Base-by-base conservation (phyloP, 805 yeast genomes). In the Hanseniaspora jakobsenii region DNA sequence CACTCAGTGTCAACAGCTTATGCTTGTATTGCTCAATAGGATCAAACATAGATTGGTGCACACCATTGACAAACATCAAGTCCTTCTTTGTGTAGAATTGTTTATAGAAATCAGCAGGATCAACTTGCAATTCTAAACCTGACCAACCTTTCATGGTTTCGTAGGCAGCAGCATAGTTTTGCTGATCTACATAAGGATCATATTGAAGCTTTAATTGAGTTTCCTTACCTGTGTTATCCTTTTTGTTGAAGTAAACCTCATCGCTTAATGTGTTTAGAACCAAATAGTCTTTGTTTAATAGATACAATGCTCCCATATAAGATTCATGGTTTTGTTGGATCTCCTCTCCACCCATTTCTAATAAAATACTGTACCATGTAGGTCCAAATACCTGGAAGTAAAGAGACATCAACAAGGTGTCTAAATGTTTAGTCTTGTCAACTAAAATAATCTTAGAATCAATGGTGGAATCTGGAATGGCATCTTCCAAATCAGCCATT, bases 281-380 rank as follows among this genome's bases (percentile, higher is more conserved):
- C 55, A 62, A 66, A 58, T 65, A 71, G 2, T 69, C 66, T 36
- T 64, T 60, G 0, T 56, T 50, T 54, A 71, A 53, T 0, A 62
- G 77, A 38, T 68, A 66, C 2, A 80, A 75, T 0, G 80, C 80
- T 3, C 75, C 70, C 30, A 72, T 69, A 51, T 75, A 75, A 0
- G 82, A 74, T 52, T 77, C 81, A 51, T 76, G 76, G 52, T 77
- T 81, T 31, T 81, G 80, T 58, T 75, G 76, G 6, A 81, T 81
- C 1, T 78, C 36, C 2, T 32, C 77, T 19, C 73, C 66, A 3
- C 79, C 79, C 54, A 77, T 81, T 0, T 79, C 69, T 51, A 77
- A 63, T 39, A 77, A 58, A 12, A 80, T 81, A 53, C 76, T 76
- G 54, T 70, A 77, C 56, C 64, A 72, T 9, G 67, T 56, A 0